These are phyloP conservation scores for Zangia roseola DNA, from an alignment of 768 basidiomycete species.

Conservation along the genomic window DNA sequence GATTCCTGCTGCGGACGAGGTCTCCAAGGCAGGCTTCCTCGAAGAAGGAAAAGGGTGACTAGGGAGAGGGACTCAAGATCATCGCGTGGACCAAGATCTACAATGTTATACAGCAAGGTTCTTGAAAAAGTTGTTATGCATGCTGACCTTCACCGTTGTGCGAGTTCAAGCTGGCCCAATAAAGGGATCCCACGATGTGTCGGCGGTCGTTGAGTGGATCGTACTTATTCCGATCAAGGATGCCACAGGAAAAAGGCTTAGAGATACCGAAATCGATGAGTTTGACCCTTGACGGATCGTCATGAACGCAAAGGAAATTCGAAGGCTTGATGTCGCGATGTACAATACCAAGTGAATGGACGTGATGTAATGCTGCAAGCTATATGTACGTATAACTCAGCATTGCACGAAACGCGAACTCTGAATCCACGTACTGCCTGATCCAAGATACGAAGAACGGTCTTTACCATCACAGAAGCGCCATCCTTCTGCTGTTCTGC, in stretches of 20 bases:
- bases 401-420: neutral
- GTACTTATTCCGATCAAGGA: constrained; percentile 1
- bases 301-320: constrained; percentile 31
- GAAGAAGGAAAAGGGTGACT: neutral
- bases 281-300: constrained; percentile 24
- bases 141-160: constrained; percentile 12
- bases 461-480: constrained; percentile 16
- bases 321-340: constrained; percentile 39
- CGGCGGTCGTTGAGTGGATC: constrained; percentile 18
- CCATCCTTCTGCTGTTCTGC: constrained; percentile 14
- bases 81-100: constrained; percentile 2
- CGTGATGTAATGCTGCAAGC: neutral
- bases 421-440: neutral
- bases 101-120: too few species aligned
- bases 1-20: neutral
- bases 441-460: constrained; percentile 11
- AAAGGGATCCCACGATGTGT: constrained; percentile 30
- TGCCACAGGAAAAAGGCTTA: neutral
- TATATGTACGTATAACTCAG: neutral
- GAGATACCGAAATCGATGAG: constrained; percentile 36
- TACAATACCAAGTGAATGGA: constrained; percentile 22
- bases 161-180: constrained; percentile 35
- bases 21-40: neutral
- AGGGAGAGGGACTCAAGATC: neutral
- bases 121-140: neutral